These are phyloP conservation scores for Plasmopara viticola DNA, from an alignment of 352 stramenopile species.

Conservation along the genomic window DNA sequence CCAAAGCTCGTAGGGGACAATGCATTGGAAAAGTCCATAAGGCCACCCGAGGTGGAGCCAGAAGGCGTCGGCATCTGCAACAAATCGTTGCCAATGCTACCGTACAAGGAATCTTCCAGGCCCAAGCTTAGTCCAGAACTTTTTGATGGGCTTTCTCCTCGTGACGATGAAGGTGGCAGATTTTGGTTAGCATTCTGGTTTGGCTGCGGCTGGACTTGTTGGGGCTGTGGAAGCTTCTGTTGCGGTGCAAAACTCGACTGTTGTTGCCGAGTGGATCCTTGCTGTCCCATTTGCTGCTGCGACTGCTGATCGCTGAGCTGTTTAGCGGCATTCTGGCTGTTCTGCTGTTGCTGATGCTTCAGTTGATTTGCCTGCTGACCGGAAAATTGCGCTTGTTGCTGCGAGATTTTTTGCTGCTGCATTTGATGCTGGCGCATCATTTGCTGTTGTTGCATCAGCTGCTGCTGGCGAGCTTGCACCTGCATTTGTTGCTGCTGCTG, in stretches of 20 bases:
- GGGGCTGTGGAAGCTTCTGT: slow-evolving; percentile 25
- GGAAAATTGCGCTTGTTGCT: slow-evolving; percentile 13
- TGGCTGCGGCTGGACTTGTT: slow-evolving; percentile 12
- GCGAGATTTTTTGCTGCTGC: slow-evolving; percentile 25
- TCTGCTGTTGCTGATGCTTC: slow-evolving; percentile 28
- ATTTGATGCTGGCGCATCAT: slow-evolving; percentile 35
- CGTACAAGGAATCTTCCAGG: slow-evolving; percentile 58
- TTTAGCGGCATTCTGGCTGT: slow-evolving; percentile 26
- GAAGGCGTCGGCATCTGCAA: slow-evolving; percentile 55
- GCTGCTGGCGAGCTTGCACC: slow-evolving; percentile 37
- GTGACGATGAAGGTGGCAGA: slow-evolving; percentile 18
- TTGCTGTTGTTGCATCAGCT: slow-evolving; percentile 43
- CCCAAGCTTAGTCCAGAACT: slow-evolving; percentile 39
- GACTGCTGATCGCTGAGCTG: slow-evolving; percentile 39
- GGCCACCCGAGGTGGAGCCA: slow-evolving; percentile 27
- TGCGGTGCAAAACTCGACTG: slow-evolving; percentile 25
- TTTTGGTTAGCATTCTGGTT: slow-evolving; percentile 14
- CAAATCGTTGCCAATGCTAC: slow-evolving; percentile 42
- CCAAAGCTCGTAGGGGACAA: slow-evolving; percentile 58
- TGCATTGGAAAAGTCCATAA: slow-evolving; percentile 65
- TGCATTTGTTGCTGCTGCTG: slow-evolving; percentile 53
- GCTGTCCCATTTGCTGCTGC: slow-evolving; percentile 31
- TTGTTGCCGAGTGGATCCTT: slow-evolving; percentile 25
- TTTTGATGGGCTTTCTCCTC: slow-evolving; percentile 42
- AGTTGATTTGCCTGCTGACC: slow-evolving; percentile 26